Evolutionary conservation across 2,329 filamentous ascomycete genomes (phyloP).

Genomic region (Pestalotiopsis sp.): DNA sequence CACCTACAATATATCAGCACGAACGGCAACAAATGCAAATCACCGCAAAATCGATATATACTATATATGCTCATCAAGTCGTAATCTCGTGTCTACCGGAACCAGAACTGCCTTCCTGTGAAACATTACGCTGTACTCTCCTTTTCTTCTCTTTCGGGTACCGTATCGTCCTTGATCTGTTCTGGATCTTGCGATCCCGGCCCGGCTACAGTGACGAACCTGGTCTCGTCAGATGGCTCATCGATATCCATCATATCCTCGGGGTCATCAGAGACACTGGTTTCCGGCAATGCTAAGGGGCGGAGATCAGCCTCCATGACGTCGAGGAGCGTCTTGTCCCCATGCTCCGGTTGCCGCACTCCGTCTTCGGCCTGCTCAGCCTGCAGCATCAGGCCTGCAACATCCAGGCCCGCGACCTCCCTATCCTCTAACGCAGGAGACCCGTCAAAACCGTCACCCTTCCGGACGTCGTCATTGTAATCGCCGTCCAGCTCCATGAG

Average conservation of each 20-base stretch:
- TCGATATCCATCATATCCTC: slow-evolving; percentile 15
- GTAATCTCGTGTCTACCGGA: background rate
- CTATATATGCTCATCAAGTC: background rate
- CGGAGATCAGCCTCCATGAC: background rate
- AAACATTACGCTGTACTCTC: background rate
- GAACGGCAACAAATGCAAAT: background rate
- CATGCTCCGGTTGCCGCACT: no score
- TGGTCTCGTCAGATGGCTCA: background rate
- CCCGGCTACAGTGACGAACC: background rate
- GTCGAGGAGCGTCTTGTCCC: background rate
- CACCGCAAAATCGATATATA: background rate
- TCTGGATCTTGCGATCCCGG: background rate
- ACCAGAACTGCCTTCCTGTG: background rate
- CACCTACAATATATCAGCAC: no score
- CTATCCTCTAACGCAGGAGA: background rate
- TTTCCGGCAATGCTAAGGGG: background rate
- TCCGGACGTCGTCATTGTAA: background rate
- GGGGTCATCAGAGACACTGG: background rate
- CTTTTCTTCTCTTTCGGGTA: background rate
- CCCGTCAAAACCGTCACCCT: background rate
- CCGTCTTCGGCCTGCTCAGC: background rate
- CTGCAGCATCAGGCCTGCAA: background rate
- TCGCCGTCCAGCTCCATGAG: background rate
- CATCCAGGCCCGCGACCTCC: background rate
- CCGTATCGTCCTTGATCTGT: background rate